Evolutionary conservation across 345 rosid genomes (phyloP), one percentile per base, ranked within the genome.

Genomic region (Anastatica hierochuntica): DNA sequence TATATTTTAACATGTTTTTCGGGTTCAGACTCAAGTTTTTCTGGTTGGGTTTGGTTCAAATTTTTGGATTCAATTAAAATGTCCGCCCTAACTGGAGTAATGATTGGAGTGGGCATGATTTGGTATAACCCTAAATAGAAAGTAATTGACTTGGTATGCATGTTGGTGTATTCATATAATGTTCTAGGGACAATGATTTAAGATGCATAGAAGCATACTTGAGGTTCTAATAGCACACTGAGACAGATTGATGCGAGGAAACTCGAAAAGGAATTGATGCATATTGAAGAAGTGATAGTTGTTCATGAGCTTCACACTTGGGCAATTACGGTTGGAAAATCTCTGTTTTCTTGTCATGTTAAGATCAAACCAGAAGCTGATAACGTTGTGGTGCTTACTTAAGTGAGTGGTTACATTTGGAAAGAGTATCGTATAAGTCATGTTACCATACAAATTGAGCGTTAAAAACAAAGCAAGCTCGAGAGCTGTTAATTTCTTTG

Each of bases 261-360:
- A 35, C 65, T 82, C 38, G 70, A 68, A 56, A 65, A 43, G 17
- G 79, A 70, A n/a, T 43, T 86, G n/a, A 67, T 60, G 39, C 37
- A 64, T 14, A 71, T 83, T 4, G 30, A 55, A 19, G 86, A 85
- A 18, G 84, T 83, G 41, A 51, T 37, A 20, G 61, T 52, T 9
- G 24, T 86, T 57, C 84, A 76, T 53, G 90, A 76, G 60, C 73
- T 86, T 45, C 95, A 81, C 40, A 70, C 81, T 33, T 83, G 95
- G 88, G 73, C 82, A 1, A 69, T 81, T 15, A 83, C 88, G 3
- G 47, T 37, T 1, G 84, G 80, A 29, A 79, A 76, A 67, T 10
- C 45, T 37, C 74, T 74, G 4, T 45, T 79, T 62, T 72, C 84
- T 59, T 80, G 92, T 68, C 92, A 78, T 74, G 81, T 75, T 21